These are phyloP conservation scores for Trichosporon sp. DNA, from an alignment of 1,284 basidiomycete genomes.

Conservation along the genomic window DNA sequence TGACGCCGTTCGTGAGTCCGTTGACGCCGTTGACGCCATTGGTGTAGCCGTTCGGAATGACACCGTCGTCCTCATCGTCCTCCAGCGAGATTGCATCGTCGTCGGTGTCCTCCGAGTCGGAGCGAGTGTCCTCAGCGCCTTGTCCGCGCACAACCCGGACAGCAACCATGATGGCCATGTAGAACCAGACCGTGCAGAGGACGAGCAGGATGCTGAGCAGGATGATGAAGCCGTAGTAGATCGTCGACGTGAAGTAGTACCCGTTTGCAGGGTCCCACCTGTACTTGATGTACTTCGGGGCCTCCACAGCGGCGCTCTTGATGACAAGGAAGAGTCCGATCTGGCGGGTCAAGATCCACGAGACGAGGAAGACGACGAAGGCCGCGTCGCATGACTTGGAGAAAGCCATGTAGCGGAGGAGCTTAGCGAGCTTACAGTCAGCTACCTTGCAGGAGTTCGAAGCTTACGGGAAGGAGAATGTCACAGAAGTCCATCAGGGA, in stretches of 20 bases:
- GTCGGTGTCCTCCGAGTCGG: slow-evolving; percentile 63
- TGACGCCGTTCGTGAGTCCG: slow-evolving; percentile 8
- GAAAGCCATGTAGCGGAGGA: slow-evolving; percentile 76
- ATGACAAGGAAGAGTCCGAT: slow-evolving; percentile 68
- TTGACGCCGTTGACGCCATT: slow-evolving; percentile 8
- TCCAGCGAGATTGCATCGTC: slow-evolving; percentile 8
- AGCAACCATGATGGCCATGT: slow-evolving; percentile 74
- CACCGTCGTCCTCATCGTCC: slow-evolving; percentile 7
- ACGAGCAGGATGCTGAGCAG: slow-evolving; percentile 58
- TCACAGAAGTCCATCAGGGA: slow-evolving; percentile 91
- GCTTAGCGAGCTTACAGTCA: slow-evolving; percentile 72
- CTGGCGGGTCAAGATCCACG: slow-evolving; percentile 86
- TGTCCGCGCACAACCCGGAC: slow-evolving; percentile 69
- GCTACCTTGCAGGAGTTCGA: background rate
- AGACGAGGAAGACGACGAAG: slow-evolving; percentile 75
- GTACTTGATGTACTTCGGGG: slow-evolving; percentile 53
- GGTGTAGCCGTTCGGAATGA: slow-evolving; percentile 2
- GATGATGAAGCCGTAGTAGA: slow-evolving; percentile 54
- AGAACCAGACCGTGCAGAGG: slow-evolving; percentile 77
- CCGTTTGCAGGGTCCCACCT: slow-evolving; percentile 60
- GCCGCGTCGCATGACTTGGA: slow-evolving; percentile 65
- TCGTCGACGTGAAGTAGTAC: slow-evolving; percentile 54
- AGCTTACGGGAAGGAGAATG: slow-evolving; percentile 78
- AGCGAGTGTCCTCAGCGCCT: slow-evolving; percentile 76
- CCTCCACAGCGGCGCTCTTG: slow-evolving; percentile 56